These are phyloP conservation scores for Lagenidium sp. DNA, from an alignment of 352 stramenopile genomes.

Conservation along the genomic window DNA sequence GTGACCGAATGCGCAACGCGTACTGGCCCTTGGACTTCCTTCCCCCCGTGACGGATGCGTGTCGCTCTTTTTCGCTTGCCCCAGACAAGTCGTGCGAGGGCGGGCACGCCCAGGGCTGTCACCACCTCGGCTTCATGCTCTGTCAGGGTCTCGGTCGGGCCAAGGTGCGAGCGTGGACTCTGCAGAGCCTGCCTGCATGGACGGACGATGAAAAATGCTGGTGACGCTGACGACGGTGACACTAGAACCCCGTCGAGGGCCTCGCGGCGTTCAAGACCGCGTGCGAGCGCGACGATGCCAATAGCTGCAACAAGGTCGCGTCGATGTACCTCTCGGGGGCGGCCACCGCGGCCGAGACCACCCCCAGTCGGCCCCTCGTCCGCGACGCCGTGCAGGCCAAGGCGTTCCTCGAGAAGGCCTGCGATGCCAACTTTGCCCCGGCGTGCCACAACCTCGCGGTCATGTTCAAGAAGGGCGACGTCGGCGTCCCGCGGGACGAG, in stretches of 20 bases:
- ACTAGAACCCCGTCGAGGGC: constrained; percentile 45
- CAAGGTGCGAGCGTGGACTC: constrained; percentile 28
- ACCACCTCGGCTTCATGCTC: constrained; percentile 82
- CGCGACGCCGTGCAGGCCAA: constrained; percentile 54
- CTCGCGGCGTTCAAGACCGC: constrained; percentile 67
- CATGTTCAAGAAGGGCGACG: constrained; percentile 85
- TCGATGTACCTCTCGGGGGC: constrained; percentile 54
- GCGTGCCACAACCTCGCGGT: constrained; percentile 85
- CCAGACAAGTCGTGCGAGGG: constrained; percentile 72
- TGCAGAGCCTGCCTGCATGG: neutral
- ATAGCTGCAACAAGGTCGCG: constrained; percentile 78
- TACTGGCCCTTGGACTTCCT: too few species aligned
- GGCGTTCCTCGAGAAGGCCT: constrained; percentile 59
- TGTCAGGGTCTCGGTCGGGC: constrained; percentile 56
- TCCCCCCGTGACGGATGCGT: too few species aligned
- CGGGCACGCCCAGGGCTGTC: constrained; percentile 64
- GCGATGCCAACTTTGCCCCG: constrained; percentile 77
- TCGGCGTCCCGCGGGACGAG: constrained; percentile 52
- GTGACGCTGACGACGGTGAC: too few species aligned
- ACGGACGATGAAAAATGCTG: neutral
- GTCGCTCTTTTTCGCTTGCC: neutral
- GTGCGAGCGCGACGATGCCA: constrained; percentile 63
- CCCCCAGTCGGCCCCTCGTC: constrained; percentile 28
- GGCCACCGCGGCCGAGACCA: neutral
- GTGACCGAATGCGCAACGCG: neutral